Percentiles rank a stretch among this genome's conserved stretches.
These are phyloP conservation scores for Acephala macrosclerotiorum DNA, from an alignment of 2,329 filamentous ascomycete genomes.

Conservation along the genomic window DNA sequence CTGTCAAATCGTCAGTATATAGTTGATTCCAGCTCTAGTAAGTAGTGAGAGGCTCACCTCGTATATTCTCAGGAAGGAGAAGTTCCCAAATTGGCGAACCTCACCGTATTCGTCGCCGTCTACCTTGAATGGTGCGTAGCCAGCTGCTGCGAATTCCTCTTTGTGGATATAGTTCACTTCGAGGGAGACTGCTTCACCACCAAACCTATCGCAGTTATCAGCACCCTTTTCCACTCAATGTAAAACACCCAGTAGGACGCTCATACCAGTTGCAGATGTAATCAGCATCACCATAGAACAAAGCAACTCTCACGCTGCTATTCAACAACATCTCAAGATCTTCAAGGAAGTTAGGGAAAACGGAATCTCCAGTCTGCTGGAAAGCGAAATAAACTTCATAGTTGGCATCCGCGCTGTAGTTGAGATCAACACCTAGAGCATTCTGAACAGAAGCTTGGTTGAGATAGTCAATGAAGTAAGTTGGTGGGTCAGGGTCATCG, in stretches of 20 bases:
- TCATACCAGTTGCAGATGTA: slow-evolving; percentile 37
- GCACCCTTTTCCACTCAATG: background rate
- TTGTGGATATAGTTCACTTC: slow-evolving; percentile 53
- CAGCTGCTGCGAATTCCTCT: slow-evolving; percentile 58
- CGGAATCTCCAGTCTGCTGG: slow-evolving; percentile 60
- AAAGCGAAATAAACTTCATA: slow-evolving; percentile 54
- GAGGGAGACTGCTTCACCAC: slow-evolving; percentile 64
- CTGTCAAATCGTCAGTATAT: slow-evolving; percentile 6
- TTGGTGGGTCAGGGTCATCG: slow-evolving; percentile 58
- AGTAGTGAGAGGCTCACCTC: slow-evolving; percentile 26
- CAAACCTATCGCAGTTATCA: slow-evolving; percentile 46
- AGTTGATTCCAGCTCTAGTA: background rate
- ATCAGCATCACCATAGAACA: slow-evolving; percentile 63
- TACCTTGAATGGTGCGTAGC: slow-evolving; percentile 63
- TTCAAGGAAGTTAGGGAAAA: slow-evolving; percentile 64
- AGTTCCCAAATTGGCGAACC: slow-evolving; percentile 66
- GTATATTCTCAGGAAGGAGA: slow-evolving; percentile 40
- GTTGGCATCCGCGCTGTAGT: slow-evolving; percentile 46
- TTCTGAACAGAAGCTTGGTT: slow-evolving; percentile 23
- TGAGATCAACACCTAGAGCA: slow-evolving; percentile 37
- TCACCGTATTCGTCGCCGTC: slow-evolving; percentile 61
- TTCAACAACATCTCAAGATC: slow-evolving; percentile 54
- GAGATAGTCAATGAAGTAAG: slow-evolving; percentile 53
- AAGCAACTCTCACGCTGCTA: slow-evolving; percentile 56
- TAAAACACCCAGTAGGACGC: background rate